Evolutionary conservation across 2,329 filamentous ascomycete species (phyloP), one percentile per base, ranked within the genome.

Genomic region (Ophiocordyceps robertsii): DNA sequence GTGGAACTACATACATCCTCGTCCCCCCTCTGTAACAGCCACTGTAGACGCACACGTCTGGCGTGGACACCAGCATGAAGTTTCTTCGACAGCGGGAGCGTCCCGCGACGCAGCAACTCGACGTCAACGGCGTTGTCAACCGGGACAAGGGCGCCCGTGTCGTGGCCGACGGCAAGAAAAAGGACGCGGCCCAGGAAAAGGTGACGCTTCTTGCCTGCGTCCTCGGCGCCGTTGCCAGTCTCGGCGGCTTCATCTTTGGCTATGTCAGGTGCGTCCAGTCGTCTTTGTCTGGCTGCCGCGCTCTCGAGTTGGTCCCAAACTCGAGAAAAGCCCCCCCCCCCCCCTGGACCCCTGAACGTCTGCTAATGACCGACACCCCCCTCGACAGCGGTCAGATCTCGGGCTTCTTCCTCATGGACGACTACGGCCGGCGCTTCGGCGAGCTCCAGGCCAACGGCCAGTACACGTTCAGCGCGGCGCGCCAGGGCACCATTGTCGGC

Each of bases 401-500:
- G 6, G 77, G 77, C 42, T 80, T 78, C 59, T 72, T 81, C 49
- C 58, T 67, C 43, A 80, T 80, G 75, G 39, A 58, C 3, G 69
- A 81, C 55, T 82, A 71, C 47, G 60, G 65, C 29, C 46, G 51
- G 4, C 71, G 76, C 35, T 81, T 81, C 50, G 73, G 72, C 29
- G 54, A 67, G 29, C 48, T 53, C 35, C 55, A 63, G 4, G 43
- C 53, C 19, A 50, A 63, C 30, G 67, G 65, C 39, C 48, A 51
- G 1, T 65, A 67, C 49, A 49, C 55, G 17, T 82, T 82, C 58
- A 70, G 66, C 43, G 70, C 78, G 16, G 70, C 68, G 6, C 68
- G 77, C 42, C 75, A 79, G 49, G 80, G 79, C 40, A 73, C 75
- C 14, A 59, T 83, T 45, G 72, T 77, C 42, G 77, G 73, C 49